Evolutionary conservation across 768 basidiomycete genomes (phyloP).

Genomic region (Galerina sulciceps): DNA sequence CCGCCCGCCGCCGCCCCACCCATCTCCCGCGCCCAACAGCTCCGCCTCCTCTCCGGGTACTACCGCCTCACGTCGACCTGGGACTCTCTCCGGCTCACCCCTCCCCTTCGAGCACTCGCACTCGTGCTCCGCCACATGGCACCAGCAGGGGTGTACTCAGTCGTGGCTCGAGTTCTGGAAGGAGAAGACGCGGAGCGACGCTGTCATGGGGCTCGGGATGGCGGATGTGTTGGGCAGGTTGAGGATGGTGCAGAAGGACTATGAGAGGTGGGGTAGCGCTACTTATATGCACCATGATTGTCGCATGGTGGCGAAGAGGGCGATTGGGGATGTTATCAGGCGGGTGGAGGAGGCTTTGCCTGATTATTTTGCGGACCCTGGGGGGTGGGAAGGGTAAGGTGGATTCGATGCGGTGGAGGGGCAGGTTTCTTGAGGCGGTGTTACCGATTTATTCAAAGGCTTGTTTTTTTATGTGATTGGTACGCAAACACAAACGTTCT

Average conservation of each 20-base stretch:
- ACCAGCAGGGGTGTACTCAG: constrained; percentile 72
- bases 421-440: background rate
- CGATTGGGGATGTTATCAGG: constrained; percentile 58
- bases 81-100: constrained; percentile 65
- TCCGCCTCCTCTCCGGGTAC: constrained; percentile 71
- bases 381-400: constrained; percentile 18
- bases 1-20: constrained; percentile 46
- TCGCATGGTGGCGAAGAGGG: constrained; percentile 57
- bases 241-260: constrained; percentile 65
- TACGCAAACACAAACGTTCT: no score
- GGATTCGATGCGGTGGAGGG: background rate
- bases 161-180: constrained; percentile 84
- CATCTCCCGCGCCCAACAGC: constrained; percentile 60
- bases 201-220: constrained; percentile 58
- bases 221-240: constrained; percentile 74
- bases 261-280: constrained; percentile 70
- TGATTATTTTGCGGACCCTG: constrained; percentile 59
- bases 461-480: no score
- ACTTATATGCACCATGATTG: constrained; percentile 86
- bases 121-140: constrained; percentile 70
- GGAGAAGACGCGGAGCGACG: constrained; percentile 68
- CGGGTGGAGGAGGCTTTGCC: constrained; percentile 61
- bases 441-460: no score
- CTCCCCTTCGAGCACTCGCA: constrained; percentile 68
- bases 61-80: constrained; percentile 69